These are phyloP conservation scores for Aureobasidium musti DNA, from an alignment of 2,329 filamentous ascomycete species.

Conservation along the genomic window DNA sequence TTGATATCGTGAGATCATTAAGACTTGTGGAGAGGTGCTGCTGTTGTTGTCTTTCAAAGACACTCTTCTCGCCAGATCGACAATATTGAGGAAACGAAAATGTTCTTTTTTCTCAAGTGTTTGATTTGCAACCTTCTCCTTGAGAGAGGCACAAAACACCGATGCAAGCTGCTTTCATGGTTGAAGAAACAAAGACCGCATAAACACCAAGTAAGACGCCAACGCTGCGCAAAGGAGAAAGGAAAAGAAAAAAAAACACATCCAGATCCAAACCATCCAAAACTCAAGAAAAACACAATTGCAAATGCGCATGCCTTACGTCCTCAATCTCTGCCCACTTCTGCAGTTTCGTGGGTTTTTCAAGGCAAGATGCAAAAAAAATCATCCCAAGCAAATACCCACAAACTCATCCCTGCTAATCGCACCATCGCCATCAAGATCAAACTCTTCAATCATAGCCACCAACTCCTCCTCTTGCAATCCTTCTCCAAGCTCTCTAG, in stretches of 20 bases:
- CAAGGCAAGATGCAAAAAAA: not conserved
- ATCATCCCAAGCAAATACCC: conserved; percentile 60
- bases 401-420: conserved; percentile 66
- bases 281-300: not conserved
- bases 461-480: conserved; percentile 88
- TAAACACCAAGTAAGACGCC: not conserved
- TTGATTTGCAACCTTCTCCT: too few relatives aligned
- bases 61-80: too few relatives aligned
- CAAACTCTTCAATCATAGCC: conserved; percentile 98
- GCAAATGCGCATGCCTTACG: too few relatives aligned
- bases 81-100: too few relatives aligned
- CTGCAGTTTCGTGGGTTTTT: not conserved
- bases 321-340: not conserved
- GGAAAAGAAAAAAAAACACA: not conserved
- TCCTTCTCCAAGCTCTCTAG: conserved; percentile 87
- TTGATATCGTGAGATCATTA: too few relatives aligned
- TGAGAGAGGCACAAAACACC: too few relatives aligned
- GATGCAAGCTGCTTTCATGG: not conserved
- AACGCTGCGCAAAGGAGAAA: not conserved
- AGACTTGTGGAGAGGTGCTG: too few relatives aligned
- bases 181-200: not conserved
- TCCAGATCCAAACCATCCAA: not conserved
- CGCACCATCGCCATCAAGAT: conserved; percentile 86
- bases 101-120: too few relatives aligned
- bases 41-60: too few relatives aligned